phyloP scores from a whole-genome alignment of 108 stramenopile species.

The Cyclotella cryptica region DNA sequence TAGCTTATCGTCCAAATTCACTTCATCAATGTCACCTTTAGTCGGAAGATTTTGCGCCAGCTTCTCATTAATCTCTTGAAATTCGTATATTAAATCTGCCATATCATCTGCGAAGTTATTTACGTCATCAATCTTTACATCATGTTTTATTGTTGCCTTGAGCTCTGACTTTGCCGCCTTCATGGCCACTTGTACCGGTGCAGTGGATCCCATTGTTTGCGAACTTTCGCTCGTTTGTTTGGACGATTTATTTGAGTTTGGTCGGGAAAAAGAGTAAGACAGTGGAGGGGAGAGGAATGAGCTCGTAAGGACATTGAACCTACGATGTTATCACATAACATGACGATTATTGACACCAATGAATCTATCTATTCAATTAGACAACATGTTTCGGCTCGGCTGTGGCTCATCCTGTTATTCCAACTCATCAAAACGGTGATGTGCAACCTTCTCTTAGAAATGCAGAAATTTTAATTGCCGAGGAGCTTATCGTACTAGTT shows the following conservation, averaged over 20 bases:
- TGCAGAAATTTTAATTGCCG: too few species aligned
- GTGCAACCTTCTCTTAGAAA: too few species aligned
- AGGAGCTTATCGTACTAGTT: too few species aligned
- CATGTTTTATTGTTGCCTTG: constrained; percentile 86
- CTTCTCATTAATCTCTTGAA: constrained; percentile 96
- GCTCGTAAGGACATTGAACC: background rate
- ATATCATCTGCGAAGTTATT: constrained; percentile 95
- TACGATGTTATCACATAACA: background rate
- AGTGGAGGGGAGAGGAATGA: background rate
- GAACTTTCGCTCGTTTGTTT: constrained; percentile 81
- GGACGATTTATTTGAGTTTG: constrained; percentile 88
- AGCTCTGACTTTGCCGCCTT: constrained; percentile 92
- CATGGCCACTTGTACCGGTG: constrained; percentile 89
- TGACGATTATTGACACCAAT: too few species aligned
- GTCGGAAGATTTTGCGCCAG: constrained; percentile 93
- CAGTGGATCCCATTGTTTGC: constrained; percentile 85
- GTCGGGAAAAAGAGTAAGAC: constrained; percentile 62
- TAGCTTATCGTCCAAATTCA: constrained; percentile 96
- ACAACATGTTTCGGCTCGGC: too few species aligned
- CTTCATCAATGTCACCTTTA: constrained; percentile 96
- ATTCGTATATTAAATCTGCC: constrained; percentile 80
- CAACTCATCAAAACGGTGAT: too few species aligned
- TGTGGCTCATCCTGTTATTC: too few species aligned
- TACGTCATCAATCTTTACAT: constrained; percentile 94
- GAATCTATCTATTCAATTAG: too few species aligned